Conservation (phyloP, 345 rosid species). For the Gossypium mustelinum region DNA sequence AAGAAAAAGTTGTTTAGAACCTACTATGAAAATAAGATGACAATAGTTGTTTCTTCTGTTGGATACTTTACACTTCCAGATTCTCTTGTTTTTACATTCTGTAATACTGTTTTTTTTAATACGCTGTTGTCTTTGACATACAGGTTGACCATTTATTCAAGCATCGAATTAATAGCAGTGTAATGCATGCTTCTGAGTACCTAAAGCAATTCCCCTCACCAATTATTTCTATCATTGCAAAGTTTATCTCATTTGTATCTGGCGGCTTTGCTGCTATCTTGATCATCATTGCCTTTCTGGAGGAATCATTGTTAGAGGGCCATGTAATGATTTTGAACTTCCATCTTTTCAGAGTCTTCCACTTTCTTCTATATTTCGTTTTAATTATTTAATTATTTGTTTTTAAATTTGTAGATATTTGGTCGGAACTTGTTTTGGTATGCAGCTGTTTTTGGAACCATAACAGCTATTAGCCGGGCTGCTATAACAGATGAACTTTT, state of each 20-base stretch:
- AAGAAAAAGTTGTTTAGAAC: not conserved
- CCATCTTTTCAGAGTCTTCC: constrained; percentile 1
- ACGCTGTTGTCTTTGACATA: constrained; percentile 17
- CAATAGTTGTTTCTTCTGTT: not conserved
- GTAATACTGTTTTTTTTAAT: constrained; percentile 13
- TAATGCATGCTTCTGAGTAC: constrained; percentile 75
- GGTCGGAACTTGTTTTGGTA: constrained; percentile 98
- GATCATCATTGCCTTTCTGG: constrained; percentile 92
- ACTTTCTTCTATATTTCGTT: not conserved
- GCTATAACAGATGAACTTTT: constrained; percentile 80
- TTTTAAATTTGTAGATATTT: constrained; percentile 61
- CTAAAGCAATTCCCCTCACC: constrained; percentile 91
- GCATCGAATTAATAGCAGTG: constrained; percentile 93
- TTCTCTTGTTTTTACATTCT: not conserved
- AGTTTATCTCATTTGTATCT: constrained; percentile 89
- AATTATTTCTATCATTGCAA: constrained; percentile 78
- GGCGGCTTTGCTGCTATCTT: constrained; percentile 98
- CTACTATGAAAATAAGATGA: not conserved
- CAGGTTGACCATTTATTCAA: constrained; percentile 99
- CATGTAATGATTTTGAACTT: constrained; percentile 56
- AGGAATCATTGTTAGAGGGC: constrained; percentile 97
- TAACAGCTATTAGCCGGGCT: constrained; percentile 95
- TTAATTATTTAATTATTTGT: constrained; percentile 3
- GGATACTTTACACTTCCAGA: not conserved
- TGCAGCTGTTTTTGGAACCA: constrained; percentile 96